phyloP scores from a whole-genome alignment of 257 asterid genomes.

The Salvia hispanica region DNA sequence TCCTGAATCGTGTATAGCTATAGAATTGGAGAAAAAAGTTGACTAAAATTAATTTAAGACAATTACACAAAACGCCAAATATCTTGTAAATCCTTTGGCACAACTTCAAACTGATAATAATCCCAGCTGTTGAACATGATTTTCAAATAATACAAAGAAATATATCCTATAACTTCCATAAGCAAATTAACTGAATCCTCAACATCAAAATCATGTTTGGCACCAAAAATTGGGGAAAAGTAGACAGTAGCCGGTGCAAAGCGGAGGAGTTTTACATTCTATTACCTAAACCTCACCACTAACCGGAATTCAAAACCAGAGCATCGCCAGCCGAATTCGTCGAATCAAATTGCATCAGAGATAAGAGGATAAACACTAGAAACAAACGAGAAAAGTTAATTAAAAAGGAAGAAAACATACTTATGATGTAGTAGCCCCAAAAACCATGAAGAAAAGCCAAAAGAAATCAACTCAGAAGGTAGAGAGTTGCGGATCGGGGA shows the following conservation, averaged over 20 bases:
- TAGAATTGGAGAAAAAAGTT: neutral
- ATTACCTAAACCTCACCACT: slow-evolving; percentile 20
- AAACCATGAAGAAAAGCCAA: slow-evolving; percentile 18
- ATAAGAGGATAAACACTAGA: neutral
- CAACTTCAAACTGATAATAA: neutral
- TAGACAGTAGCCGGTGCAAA: neutral
- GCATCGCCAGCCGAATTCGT: slow-evolving; percentile 8
- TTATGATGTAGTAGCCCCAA: neutral
- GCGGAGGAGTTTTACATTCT: neutral
- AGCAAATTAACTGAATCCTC: slow-evolving; percentile 13
- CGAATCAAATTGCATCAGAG: slow-evolving; percentile 10
- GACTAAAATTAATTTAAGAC: neutral
- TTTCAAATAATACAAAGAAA: neutral
- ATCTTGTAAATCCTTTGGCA: neutral
- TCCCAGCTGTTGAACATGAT: neutral
- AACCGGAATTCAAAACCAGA: slow-evolving; percentile 18
- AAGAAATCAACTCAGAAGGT: slow-evolving; percentile 5
- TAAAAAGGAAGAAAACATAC: slow-evolving; percentile 22
- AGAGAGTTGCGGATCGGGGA: slow-evolving; percentile 44
- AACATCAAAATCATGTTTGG: slow-evolving; percentile 21
- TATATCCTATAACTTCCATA: slow-evolving; percentile 10
- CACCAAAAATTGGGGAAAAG: no score
- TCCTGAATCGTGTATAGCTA: neutral
- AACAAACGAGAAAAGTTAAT: neutral
- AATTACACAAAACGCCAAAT: neutral